A percentile compares a stretch with the other conserved stretches of the same genome.
These are phyloP conservation scores for Porodaedalea pini DNA, from an alignment of 1,284 basidiomycete genomes.

Conservation along the genomic window DNA sequence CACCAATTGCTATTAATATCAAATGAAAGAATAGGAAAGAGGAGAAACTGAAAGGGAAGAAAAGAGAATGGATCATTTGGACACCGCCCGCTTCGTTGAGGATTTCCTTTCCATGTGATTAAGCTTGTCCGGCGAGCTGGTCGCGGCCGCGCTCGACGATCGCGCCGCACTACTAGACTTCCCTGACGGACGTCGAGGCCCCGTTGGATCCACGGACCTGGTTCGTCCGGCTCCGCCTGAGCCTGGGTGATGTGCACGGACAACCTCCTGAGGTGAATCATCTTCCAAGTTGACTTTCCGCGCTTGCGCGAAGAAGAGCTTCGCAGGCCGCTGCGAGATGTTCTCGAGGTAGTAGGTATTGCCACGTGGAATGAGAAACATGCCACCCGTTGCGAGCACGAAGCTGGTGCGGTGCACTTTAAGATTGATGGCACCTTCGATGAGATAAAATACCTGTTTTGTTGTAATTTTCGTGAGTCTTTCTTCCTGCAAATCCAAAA, in stretches of 20 bases:
- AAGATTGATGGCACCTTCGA: constrained; percentile 85
- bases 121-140: neutral
- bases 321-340: constrained; percentile 74
- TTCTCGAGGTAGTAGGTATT: constrained; percentile 92
- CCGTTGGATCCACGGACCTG: constrained; percentile 2
- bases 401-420: constrained; percentile 78
- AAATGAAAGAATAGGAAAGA: neutral
- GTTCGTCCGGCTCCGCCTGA: neutral
- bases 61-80: no score
- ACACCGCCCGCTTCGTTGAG: constrained; percentile 8
- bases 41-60: neutral
- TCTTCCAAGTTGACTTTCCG: constrained; percentile 59
- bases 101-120: neutral
- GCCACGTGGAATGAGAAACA: constrained; percentile 90
- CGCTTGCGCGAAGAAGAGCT: constrained; percentile 91
- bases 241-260: neutral
- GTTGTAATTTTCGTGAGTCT: neutral
- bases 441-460: constrained; percentile 79
- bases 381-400: constrained; percentile 77
- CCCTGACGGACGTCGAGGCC: neutral
- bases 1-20: neutral
- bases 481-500: neutral
- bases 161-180: constrained; percentile 1
- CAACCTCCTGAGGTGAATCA: constrained; percentile 16
- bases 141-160: constrained; percentile 4